Evolutionary conservation across 1,284 basidiomycete species (phyloP), one percentile per base, ranked within the genome.

Genomic region (Melampsora americana): DNA sequence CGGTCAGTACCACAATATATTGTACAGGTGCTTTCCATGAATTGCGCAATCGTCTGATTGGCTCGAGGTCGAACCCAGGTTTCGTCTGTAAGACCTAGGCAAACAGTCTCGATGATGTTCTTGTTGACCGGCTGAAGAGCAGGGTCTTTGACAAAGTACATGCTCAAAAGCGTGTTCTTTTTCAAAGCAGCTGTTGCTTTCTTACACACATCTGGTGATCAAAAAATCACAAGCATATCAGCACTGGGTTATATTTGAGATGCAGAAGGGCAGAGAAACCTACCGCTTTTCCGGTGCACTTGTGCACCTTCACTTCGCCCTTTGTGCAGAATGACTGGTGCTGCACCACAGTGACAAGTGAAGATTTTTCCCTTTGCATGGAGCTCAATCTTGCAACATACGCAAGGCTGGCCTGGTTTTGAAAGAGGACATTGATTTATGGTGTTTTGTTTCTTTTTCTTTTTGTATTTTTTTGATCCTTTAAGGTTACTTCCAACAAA

Each of bases 261-360:
- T 42, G 39, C 1, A 11, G 53, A 35, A 26, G 28, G 32, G 16
- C 11, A 35, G n/a, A 11, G 5, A 39, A 26, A 69, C 56, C 5
- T 28, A 69, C 53, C 30, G 6, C 56, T 60, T 69, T 60, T 18
- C 56, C 68, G 60, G 32, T 69, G 56, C 14, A 44, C 32, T 46
- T 69, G 23, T 60, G 46, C 39, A 69, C 32, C 61, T 61, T 69
- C 39, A 23, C 35, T 60, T 61, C 20, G 32, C 2, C 68, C 68
- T 69, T 69, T n/a, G n/a, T 35, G 35, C 12, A 69, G 5, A n/a
- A 39, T 3, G 26, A 69, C 68, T 42, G 53, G 56, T 6, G 61
- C n/a, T 39, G 48, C 48, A 39, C 66, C 66, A 68, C 66, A 68
- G 48, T 68, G 66, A 56, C 66, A 68, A 1, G 30, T 68, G 66